These are phyloP conservation scores for Leishmania arabica DNA, from an alignment of 208 protist species.

Conservation along the genomic window DNA sequence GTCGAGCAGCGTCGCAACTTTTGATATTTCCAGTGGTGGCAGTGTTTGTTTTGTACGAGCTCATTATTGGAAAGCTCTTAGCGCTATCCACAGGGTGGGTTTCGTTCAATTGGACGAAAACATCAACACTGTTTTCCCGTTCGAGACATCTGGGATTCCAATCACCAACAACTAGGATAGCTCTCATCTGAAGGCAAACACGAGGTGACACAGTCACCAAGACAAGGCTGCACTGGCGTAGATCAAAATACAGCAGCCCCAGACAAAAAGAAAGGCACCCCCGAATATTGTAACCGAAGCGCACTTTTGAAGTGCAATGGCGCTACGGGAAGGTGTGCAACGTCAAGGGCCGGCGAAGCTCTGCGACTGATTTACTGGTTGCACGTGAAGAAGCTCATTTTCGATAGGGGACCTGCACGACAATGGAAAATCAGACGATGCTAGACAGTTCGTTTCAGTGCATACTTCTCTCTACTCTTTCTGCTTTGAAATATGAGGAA, in stretches of 20 bases:
- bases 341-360: neutral
- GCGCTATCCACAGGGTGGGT: constrained; percentile 26
- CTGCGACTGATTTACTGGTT: neutral
- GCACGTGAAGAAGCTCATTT: neutral
- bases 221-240: constrained; percentile 45
- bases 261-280: neutral
- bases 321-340: neutral
- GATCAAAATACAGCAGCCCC: neutral
- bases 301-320: neutral
- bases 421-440: neutral
- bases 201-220: constrained; percentile 28
- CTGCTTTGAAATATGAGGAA: neutral
- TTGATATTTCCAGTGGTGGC: constrained; percentile 27
- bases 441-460: constrained; percentile 1
- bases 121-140: constrained; percentile 36
- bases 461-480: neutral
- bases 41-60: constrained; percentile 44
- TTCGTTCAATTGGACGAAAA: constrained; percentile 31
- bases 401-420: neutral
- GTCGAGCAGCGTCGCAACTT: constrained; percentile 13
- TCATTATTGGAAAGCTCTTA: constrained; percentile 44
- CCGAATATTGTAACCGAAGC: neutral
- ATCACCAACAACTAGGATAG: constrained; percentile 39
- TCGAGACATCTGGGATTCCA: constrained; percentile 35
- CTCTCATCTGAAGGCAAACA: constrained; percentile 45